These are phyloP conservation scores for Pelargonium fulgidum DNA, from an alignment of 441 rosid genomes.

Conservation along the genomic window DNA sequence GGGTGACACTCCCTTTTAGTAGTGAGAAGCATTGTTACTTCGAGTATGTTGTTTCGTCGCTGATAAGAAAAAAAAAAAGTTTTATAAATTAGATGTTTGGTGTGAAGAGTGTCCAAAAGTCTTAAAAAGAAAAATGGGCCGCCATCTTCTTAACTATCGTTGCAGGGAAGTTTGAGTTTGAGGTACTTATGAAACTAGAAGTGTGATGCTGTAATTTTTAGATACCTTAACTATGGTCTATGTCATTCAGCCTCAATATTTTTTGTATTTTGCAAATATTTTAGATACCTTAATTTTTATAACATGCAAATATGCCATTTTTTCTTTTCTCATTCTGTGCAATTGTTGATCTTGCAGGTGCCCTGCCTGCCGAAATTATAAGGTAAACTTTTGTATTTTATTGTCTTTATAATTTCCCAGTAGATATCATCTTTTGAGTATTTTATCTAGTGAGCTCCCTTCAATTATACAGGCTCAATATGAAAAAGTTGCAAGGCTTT, in stretches of 20 bases:
- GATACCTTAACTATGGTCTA: background rate
- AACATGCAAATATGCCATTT: background rate
- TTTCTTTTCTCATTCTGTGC: conserved; percentile 14
- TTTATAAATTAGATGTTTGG: too few relatives aligned
- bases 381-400: conserved; percentile 45
- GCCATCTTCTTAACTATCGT: too few relatives aligned
- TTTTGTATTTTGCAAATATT: background rate
- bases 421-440: conserved; percentile 9
- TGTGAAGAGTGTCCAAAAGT: too few relatives aligned
- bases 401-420: conserved; percentile 6
- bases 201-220: too few relatives aligned
- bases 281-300: background rate
- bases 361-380: conserved; percentile 96
- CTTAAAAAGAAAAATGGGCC: too few relatives aligned
- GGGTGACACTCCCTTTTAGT: too few relatives aligned
- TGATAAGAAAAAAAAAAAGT: too few relatives aligned
- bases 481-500: conserved; percentile 90
- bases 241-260: background rate
- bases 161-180: too few relatives aligned
- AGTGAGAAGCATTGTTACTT: too few relatives aligned
- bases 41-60: too few relatives aligned
- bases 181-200: too few relatives aligned
- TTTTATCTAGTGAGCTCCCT: conserved; percentile 22
- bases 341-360: conserved; percentile 54
- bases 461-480: conserved; percentile 68